Evolutionary conservation across 768 basidiomycete species (phyloP).

Genomic region (Rhizopogon rudus): DNA sequence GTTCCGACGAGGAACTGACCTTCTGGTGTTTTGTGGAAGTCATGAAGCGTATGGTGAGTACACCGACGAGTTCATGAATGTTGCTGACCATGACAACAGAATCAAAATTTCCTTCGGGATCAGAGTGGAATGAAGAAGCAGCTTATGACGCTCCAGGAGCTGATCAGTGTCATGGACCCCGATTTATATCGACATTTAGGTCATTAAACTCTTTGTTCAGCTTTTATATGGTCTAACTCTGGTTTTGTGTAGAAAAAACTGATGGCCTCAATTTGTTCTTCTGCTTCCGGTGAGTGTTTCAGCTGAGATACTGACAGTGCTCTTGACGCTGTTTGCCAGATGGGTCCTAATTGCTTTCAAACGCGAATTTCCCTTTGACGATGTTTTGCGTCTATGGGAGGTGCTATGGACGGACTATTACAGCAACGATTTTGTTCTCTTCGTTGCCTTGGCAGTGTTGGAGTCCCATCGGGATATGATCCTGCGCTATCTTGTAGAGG

Average conservation of each 20-base stretch:
- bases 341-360: constrained; percentile 95
- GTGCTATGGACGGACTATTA: constrained; percentile 91
- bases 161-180: constrained; percentile 93
- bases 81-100: constrained; percentile 40
- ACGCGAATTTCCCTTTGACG: constrained; percentile 91
- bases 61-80: neutral
- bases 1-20: constrained; percentile 81
- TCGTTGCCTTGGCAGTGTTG: constrained; percentile 89
- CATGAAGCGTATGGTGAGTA: constrained; percentile 90
- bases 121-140: constrained; percentile 99
- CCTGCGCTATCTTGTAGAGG: constrained; percentile 91
- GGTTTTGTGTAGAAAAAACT: constrained; percentile 58
- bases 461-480: constrained; percentile 97
- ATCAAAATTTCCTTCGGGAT: constrained; percentile 92
- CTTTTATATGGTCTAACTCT: neutral
- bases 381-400: constrained; percentile 91
- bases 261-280: constrained; percentile 95
- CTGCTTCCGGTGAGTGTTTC: constrained; percentile 78
- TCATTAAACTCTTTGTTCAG: constrained; percentile 17
- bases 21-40: constrained; percentile 97
- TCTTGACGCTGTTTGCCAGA: constrained; percentile 30
- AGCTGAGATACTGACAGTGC: neutral
- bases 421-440: constrained; percentile 83
- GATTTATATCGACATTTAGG: constrained; percentile 90
- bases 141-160: constrained; percentile 79